Conservation (phyloP, 306 rosid genomes). For the Sicyos baderoa region DNA sequence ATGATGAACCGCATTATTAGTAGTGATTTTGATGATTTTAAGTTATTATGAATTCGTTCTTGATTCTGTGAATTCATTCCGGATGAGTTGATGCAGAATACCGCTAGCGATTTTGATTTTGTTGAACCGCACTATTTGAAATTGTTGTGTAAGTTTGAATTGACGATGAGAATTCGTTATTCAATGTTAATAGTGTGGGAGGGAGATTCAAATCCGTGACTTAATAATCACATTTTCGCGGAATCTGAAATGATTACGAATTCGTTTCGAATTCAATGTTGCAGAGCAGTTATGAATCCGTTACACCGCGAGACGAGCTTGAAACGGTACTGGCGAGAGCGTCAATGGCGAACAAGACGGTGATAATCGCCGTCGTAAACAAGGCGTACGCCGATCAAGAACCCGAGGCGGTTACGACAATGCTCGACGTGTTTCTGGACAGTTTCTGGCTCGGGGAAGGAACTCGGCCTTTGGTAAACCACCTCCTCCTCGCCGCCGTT, state of each 20-base stretch:
- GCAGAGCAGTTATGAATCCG: not conserved
- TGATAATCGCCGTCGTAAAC: conserved; percentile 52
- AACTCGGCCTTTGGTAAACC: conserved; percentile 35
- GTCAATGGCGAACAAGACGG: conserved; percentile 50
- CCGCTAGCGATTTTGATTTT: not conserved
- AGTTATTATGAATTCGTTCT: no score
- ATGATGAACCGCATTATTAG: no score
- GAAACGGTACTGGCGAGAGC: conserved; percentile 41
- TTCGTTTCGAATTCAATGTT: not conserved
- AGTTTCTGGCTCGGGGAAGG: conserved; percentile 73
- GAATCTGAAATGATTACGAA: not conserved
- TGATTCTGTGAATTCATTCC: not conserved
- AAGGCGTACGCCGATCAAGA: conserved; percentile 61
- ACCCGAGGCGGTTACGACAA: conserved; percentile 28
- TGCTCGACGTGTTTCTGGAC: conserved; percentile 62
- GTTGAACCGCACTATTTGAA: not conserved
- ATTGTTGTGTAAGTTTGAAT: not conserved
- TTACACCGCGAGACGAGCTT: conserved; percentile 31
- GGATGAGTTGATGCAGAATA: not conserved
- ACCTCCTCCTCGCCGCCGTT: conserved; percentile 53
- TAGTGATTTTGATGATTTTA: no score
- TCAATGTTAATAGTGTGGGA: not conserved
- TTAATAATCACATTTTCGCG: no score
- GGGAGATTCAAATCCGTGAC: not conserved
- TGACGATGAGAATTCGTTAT: not conserved